Evolutionary conservation across 139 green algal species (phyloP).

Genomic region (Chlamydomonas sphaeroides): DNA sequence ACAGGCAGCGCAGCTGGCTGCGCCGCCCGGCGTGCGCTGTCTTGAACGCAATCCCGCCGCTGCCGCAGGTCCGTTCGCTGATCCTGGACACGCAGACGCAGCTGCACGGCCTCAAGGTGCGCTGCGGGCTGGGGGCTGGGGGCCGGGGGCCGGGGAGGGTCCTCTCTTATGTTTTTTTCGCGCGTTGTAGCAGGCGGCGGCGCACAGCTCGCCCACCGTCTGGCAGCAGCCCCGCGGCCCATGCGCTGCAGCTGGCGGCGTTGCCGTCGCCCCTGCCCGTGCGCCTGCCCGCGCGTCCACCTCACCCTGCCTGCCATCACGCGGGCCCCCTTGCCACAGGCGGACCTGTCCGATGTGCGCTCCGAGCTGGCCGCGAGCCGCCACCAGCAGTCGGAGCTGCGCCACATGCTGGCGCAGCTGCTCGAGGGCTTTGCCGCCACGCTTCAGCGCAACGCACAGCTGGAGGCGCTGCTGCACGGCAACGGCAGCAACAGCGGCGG

Average conservation of each 20-base stretch:
- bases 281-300: too few species aligned
- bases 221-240: too few species aligned
- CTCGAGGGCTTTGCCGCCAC: slow-evolving; percentile 7
- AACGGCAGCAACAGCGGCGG: not conserved
- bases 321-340: slow-evolving; percentile 3
- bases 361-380: not conserved
- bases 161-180: too few species aligned
- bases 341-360: slow-evolving; percentile 9
- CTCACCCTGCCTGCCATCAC: too few species aligned
- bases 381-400: slow-evolving; percentile 20
- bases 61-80: slow-evolving; percentile 6
- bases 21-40: too few species aligned
- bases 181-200: too few species aligned
- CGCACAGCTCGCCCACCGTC: too few species aligned
- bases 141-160: too few species aligned
- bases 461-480: slow-evolving; percentile 11
- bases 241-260: too few species aligned
- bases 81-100: slow-evolving; percentile 21
- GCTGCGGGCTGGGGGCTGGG: not conserved
- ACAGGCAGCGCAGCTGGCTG: too few species aligned
- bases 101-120: slow-evolving; percentile 12
- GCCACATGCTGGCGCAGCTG: slow-evolving; percentile 22
- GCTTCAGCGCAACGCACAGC: slow-evolving; percentile 25
- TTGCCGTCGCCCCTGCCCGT: too few species aligned
- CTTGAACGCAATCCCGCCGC: too few species aligned